Evolutionary conservation across 1,284 basidiomycete species (phyloP), one percentile per base, ranked within the genome.

Genomic region (Coriolopsis trogii): DNA sequence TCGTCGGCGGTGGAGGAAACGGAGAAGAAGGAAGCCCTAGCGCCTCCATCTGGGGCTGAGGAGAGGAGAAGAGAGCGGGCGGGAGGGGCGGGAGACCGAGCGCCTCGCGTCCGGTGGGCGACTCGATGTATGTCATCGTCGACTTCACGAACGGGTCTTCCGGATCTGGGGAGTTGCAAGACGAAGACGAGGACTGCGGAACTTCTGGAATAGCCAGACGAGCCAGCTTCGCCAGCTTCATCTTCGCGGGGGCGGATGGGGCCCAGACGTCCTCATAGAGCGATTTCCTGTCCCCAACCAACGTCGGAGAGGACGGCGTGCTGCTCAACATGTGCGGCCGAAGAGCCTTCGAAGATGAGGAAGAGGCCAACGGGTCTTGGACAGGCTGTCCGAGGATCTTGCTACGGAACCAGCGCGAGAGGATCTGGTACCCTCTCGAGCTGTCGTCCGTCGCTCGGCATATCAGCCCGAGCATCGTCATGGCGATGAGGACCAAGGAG

Each of bases 261-360:
- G 75, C 71, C 30, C 79, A 67, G 63, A 75, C 74, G 48, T 79
- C 78, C 52, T 82, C 79, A 78, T 77, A 80, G n/a, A 75, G 78
- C 10, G 79, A 79, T 58, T 72, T 78, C 31, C 78, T 66, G 29
- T 63, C 60, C 36, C 67, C 57, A 13, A 67, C 49, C 16, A 68
- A 62, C 2, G 55, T 56, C 1, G 63, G 62, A 4, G 65, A 60
- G 13, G 58, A 49, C 2, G 63, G 56, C 4, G 58, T 39, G 46
- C 46, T 50, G 51, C 38, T 64, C 41, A 37, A 52, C 18, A 41
- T 55, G 40, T 50, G 40, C 40, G 36, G 50, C 28, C 34, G 52
- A 25, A 51, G 48, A 25, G 30, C 48, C 16, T 58, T 51, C 15
- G 49, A 36, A 15, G 9, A 26, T 3, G 29, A 34, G 21, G 39